Percentiles rank a stretch among this genome's conserved stretches.
phyloP scores from a whole-genome alignment of 768 basidiomycete species.

The Lactifluus hygrophoroides region DNA sequence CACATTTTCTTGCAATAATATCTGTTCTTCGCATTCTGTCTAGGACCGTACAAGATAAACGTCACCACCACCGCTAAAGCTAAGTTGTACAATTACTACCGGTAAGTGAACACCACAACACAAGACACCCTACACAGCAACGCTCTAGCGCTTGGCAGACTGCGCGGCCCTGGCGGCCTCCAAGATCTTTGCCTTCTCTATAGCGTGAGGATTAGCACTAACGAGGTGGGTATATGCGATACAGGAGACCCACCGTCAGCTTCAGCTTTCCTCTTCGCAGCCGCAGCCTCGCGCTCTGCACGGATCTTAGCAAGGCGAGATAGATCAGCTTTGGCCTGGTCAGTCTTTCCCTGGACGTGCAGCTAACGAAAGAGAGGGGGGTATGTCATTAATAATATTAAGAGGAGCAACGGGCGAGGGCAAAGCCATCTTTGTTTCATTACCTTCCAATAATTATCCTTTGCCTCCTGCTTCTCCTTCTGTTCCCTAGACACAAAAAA shows the following conservation, averaged over 20 bases:
- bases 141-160: constrained; percentile 6
- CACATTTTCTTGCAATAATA: neutral
- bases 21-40: neutral
- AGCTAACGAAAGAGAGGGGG: constrained; percentile 34
- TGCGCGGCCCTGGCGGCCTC: constrained; percentile 7
- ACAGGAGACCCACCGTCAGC: constrained; percentile 44
- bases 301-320: constrained; percentile 78
- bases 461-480: constrained; percentile 86
- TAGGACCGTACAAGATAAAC: neutral
- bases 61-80: neutral
- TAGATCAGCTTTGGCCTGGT: constrained; percentile 83
- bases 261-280: constrained; percentile 83
- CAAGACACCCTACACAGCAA: neutral
- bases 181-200: constrained; percentile 8
- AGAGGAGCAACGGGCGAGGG: neutral
- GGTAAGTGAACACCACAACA: neutral
- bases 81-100: neutral
- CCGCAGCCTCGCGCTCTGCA: constrained; percentile 81
- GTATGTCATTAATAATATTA: no score
- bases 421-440: constrained; percentile 9
- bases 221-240: no score
- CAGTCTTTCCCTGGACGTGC: constrained; percentile 77
- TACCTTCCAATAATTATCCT: constrained; percentile 84
- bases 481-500: constrained; percentile 52
- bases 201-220: neutral